Evolutionary conservation across 306 rosid species (phyloP).

Genomic region (Spatholobus suberectus): DNA sequence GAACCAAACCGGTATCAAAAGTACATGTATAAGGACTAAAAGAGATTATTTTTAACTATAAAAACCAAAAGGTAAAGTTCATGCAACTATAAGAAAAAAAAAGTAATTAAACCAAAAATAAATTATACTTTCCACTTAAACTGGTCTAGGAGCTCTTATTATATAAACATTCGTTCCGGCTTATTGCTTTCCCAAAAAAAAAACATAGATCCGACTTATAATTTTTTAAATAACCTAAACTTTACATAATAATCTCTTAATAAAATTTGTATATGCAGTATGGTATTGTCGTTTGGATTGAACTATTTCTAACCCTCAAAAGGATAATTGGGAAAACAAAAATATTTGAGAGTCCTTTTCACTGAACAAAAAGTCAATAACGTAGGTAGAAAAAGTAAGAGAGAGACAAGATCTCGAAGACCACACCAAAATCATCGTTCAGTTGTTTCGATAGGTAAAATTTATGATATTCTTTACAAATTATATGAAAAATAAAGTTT

Average conservation of each 20-base stretch:
- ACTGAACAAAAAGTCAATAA: constrained; percentile 42
- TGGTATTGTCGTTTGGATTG: constrained; percentile 17
- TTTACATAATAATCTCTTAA: neutral
- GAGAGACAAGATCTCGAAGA: constrained; percentile 16
- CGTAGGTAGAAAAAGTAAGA: constrained; percentile 46
- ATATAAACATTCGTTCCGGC: neutral
- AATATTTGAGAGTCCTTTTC: constrained; percentile 41
- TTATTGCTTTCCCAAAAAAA: no score
- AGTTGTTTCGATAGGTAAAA: neutral
- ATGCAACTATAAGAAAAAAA: no score
- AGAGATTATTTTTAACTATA: no score
- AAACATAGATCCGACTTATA: neutral
- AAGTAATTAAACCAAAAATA: no score
- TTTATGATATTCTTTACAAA: neutral
- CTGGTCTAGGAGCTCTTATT: neutral
- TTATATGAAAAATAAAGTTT: neutral
- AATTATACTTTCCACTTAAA: neutral
- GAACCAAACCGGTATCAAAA: no score
- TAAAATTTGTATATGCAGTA: neutral
- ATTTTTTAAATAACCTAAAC: neutral
- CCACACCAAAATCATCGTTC: constrained; percentile 11
- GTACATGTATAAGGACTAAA: no score
- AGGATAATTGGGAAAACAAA: neutral
- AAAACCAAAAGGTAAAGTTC: no score
- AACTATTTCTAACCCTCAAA: neutral